Evolutionary conservation across 371 early-diverging fungal species (phyloP), one percentile per base, ranked within the genome.

Genomic region (Mortierella sp.): DNA sequence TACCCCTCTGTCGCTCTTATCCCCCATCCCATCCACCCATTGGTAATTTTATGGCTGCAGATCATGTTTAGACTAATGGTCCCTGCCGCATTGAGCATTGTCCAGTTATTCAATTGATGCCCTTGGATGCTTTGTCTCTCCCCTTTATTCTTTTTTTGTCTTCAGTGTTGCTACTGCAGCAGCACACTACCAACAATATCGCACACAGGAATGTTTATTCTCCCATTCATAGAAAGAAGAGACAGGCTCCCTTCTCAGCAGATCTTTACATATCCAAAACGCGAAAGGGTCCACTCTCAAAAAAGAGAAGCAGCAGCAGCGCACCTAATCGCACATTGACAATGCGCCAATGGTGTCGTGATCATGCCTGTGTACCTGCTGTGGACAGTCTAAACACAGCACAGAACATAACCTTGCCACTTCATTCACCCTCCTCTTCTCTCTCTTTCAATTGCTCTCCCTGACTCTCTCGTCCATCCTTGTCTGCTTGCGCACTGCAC

Each of bases 221-320:
- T 53, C 24, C 5, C 6, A 31, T n/a, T n/a, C 34, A 61, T 2
- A 61, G 34, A 61, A 61, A 50, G 26, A 5, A 13, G 16, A 14
- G 11, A 13, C 53, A 53, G 24, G 19, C 53, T 19, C 64, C 64
- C 40, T 64, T 64, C 40, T 0, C 21, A 9, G 21, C 28, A 61
- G 34, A 34, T 34, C 8, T 28, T 14, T 19, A 19, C 37, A 37
- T 64, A 21, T 40, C 10, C 48, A 4, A 64, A 64, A 64, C 64
- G 64, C 64, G 9, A 37, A 64, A 64, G 64, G 64, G 37, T 64
- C 64, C 64, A 64, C 37, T 64, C 64, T 21, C 34, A 34, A 37
- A 64, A 13, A 57, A 26, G n/a, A n/a, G n/a, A n/a, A n/a, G n/a
- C n/a, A 55, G 26, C 13, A 8, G 43, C 43, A 43, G 8, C 26